Base-by-base conservation (phyloP, 495 filamentous ascomycete genomes). In the Lasiosphaeria miniovina region DNA sequence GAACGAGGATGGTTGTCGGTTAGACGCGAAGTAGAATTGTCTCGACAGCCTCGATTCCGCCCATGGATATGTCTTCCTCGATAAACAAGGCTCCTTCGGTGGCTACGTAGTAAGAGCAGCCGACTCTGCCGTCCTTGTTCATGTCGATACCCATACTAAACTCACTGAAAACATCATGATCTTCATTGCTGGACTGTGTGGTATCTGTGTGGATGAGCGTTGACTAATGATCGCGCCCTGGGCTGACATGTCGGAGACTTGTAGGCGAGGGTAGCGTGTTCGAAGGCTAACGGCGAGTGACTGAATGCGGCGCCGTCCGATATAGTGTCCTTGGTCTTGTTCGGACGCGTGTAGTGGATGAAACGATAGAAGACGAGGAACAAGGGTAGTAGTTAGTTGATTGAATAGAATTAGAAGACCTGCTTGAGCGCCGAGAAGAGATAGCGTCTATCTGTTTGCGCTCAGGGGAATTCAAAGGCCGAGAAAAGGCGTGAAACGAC, bases 141-240 rank as follows among this genome's bases (percentile, higher is more conserved):
- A 91, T 79, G 57, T 97, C 90, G 34, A 97, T 76, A 1, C 90
- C 92, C 83, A 92, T 90, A 58, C 98, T 85, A 36, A 94, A 77
- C 70, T 96, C 91, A 60, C 85, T 83, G 31, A 88, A 69, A 1
- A 77, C 78, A 61, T 96, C 90, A 4, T 58, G 54, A 31, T 59
- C 52, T 12, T 51, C 38, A 45, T 48, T 57, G 14, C 15, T 10
- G 15, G 34, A 24, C 33, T 38, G 33, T 36, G 15, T 46, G 6
- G 43, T 7, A 46, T 46, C 6, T 46, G 6, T n/a, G 38, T 41
- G 38, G 14, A 8, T 41, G 15, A 5, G 15, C 15, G 12, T 46
- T 5, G 43, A 46, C 6, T 5, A 4, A 46, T 11, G 12, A 46
- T n/a, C 15, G 43, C 43, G 11, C 15, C 43, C 43, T 14, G 43